phyloP scores from a whole-genome alignment of 1,284 basidiomycete species.

The Phaffia rhodozyma region DNA sequence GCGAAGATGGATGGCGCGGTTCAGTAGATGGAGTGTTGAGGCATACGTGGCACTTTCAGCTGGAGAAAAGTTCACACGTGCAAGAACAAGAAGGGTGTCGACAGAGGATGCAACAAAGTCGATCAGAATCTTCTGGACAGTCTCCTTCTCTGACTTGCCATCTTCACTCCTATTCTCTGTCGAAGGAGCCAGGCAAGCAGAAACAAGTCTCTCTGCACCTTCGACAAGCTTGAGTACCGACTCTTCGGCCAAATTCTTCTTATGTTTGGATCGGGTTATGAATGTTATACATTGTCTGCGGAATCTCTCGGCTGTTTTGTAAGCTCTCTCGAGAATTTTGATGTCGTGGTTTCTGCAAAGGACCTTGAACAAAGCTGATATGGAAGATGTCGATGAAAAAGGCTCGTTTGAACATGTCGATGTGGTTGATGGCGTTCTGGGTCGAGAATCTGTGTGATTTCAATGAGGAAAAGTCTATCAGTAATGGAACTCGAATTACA shows the following conservation, averaged over 20 bases:
- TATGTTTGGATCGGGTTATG: not conserved
- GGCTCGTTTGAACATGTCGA: too few species aligned
- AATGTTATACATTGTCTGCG: not conserved
- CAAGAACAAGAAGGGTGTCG: constrained; percentile 25
- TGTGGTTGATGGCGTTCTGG: too few species aligned
- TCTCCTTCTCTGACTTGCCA: constrained; percentile 14
- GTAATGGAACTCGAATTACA: too few species aligned
- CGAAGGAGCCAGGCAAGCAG: constrained; percentile 1
- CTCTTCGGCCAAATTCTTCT: not conserved
- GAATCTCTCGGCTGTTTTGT: constrained; percentile 4
- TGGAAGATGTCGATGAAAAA: too few species aligned
- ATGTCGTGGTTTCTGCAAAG: too few species aligned
- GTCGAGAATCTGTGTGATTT: too few species aligned
- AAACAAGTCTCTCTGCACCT: constrained; percentile 9
- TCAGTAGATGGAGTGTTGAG: constrained; percentile 4
- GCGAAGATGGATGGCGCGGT: constrained; percentile 2
- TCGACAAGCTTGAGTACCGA: constrained; percentile 3
- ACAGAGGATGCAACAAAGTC: constrained; percentile 23
- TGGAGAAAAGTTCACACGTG: constrained; percentile 19
- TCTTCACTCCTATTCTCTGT: constrained; percentile 3
- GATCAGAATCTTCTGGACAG: not conserved
- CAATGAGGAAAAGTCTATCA: too few species aligned
- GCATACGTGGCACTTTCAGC: constrained; percentile 15
- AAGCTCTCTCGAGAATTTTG: constrained; percentile 4
- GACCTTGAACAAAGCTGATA: too few species aligned